These are phyloP conservation scores for Cucumis sativus DNA, from an alignment of 306 rosid species.

Conservation along the genomic window DNA sequence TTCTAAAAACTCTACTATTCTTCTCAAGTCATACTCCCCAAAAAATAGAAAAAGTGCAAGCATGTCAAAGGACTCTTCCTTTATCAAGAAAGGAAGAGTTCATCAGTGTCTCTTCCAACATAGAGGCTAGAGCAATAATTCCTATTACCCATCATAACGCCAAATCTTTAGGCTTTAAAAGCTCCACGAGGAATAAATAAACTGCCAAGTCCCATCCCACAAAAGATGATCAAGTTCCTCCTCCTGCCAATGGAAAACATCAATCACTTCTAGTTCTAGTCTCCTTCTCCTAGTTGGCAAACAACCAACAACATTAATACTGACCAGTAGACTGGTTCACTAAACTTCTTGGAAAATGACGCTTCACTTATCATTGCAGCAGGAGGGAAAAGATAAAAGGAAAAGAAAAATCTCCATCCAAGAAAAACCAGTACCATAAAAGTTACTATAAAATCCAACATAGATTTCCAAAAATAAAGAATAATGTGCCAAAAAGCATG, in stretches of 20 bases:
- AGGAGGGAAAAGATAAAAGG: not conserved
- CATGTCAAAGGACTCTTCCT: not conserved
- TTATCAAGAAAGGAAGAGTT: not conserved
- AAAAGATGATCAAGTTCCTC: not conserved
- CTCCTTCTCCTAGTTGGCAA: not conserved
- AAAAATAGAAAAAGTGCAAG: not conserved
- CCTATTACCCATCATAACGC: not conserved
- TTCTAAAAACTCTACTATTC: not conserved
- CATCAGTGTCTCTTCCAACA: not conserved
- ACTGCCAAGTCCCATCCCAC: not conserved
- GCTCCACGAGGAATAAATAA: too few relatives aligned
- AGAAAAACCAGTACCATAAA: not conserved
- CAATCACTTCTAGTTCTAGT: not conserved
- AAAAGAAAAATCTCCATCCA: not conserved
- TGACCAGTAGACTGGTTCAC: not conserved
- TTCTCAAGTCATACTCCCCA: not conserved
- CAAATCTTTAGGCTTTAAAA: not conserved
- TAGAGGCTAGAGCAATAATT: not conserved
- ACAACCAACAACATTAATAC: not conserved
- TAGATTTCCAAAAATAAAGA: not conserved
- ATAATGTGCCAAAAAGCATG: not conserved
- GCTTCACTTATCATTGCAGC: not conserved
- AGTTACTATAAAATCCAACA: not conserved
- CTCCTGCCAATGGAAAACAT: not conserved
- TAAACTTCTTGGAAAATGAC: not conserved